Base-by-base conservation (phyloP, 805 yeast species). In the Candida glaebosa region DNA sequence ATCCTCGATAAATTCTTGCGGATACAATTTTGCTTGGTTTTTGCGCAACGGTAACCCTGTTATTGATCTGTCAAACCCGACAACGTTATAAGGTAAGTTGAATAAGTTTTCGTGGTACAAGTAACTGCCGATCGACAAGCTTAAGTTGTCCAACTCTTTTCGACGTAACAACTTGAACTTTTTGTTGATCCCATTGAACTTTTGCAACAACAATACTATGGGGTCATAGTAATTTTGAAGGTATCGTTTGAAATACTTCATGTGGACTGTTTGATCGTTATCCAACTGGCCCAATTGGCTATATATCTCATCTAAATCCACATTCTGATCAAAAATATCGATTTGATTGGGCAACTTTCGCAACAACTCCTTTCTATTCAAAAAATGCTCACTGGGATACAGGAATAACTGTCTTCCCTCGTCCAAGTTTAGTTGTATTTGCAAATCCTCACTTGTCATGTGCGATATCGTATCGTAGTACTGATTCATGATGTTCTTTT, bases 1-100 rank as follows among this genome's bases (percentile, higher is more conserved):
- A 44, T 69, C 75, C 35, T 61, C 63, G 9, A 69, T 54, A 34
- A 69, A 60, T 50, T 69, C 75, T 36, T 56, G 58, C 2, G 75
- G 74, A 30, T 57, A 60, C 7, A 48, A 46, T 14, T 41, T 43
- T 16, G 52, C 54, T 12, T 56, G 56, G 10, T 38, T 39, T 6
- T 45, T 41, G 16, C 60, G 47, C 22, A 69, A 44, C 1, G 75
- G 75, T 20, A 66, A 51, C 2, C 75, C 75, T 19, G 62, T 53
- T 22, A 67, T 47, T 18, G 64, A 54, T 37, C 63, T 52, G 49
- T 69, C 75, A 48, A 67, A 67, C 4, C 75, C 75, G 3, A 66
- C 51, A 6, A 68, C 71, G 48, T 69, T 67, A 46, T 67, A 67
- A 8, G 66, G 65, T 26, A 53, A 50, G n/a, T 52, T 53, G 37